Evolutionary conservation across 169 alveolate species (phyloP).

Genomic region (Neospora caninum): DNA sequence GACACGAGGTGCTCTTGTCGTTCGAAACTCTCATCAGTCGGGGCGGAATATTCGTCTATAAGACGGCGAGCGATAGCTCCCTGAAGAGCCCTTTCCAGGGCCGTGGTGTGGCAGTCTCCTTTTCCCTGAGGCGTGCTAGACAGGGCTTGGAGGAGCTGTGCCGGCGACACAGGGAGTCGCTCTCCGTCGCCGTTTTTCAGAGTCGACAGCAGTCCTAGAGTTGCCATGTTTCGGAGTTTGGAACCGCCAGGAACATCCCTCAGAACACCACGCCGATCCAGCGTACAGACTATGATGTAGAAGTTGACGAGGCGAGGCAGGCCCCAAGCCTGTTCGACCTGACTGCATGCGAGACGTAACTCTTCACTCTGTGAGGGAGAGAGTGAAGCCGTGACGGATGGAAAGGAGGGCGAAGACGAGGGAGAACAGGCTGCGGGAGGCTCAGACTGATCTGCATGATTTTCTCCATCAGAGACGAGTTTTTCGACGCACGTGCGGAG

Average conservation of each 20-base stretch:
- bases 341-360: not conserved
- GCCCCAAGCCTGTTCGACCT: not conserved
- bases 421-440: not conserved
- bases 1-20: not conserved
- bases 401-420: not conserved
- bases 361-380: not conserved
- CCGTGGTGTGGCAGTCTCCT: not conserved
- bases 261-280: not conserved
- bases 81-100: not conserved
- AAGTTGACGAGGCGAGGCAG: not conserved
- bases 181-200: not conserved
- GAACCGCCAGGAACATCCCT: not conserved
- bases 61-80: not conserved
- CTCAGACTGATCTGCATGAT: not conserved
- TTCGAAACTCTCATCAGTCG: not conserved
- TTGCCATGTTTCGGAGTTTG: not conserved
- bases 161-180: not conserved
- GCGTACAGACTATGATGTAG: not conserved
- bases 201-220: not conserved
- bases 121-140: not conserved
- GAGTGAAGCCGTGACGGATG: not conserved
- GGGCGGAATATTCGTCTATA: not conserved
- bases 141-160: not conserved
- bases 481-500: not conserved
- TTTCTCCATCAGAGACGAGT: not conserved